These are phyloP conservation scores for Seiridium unicorne DNA, from an alignment of 2,329 filamentous ascomycete genomes.

Conservation along the genomic window DNA sequence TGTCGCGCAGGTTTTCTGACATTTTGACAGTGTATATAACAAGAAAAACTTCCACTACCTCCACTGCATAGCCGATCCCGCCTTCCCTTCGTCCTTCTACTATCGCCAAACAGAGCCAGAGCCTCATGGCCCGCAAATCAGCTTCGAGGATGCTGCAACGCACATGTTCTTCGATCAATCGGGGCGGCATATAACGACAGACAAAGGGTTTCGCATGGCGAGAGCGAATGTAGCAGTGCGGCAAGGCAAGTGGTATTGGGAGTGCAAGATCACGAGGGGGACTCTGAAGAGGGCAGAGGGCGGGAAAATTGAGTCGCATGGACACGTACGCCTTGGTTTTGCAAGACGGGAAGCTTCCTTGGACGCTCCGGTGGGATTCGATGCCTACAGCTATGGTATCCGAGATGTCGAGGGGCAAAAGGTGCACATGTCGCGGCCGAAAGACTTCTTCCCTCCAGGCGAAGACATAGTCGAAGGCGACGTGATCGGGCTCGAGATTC, in stretches of 20 bases:
- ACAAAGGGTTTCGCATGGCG: slow-evolving; percentile 90
- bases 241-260: slow-evolving; percentile 91
- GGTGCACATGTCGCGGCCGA: slow-evolving; percentile 90
- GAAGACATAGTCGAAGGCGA: slow-evolving; percentile 86
- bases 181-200: slow-evolving; percentile 77
- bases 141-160: slow-evolving; percentile 86
- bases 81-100: slow-evolving; percentile 82
- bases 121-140: slow-evolving; percentile 81
- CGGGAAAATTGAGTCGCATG: slow-evolving; percentile 46
- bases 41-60: slow-evolving; percentile 82
- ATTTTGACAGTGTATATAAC: slow-evolving; percentile 50
- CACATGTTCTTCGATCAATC: slow-evolving; percentile 80
- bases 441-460: slow-evolving; percentile 78
- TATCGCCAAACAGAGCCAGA: slow-evolving; percentile 86
- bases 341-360: slow-evolving; percentile 77
- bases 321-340: slow-evolving; percentile 83
- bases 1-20: slow-evolving; percentile 9
- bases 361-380: slow-evolving; percentile 82
- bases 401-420: slow-evolving; percentile 89
- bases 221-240: slow-evolving; percentile 87
- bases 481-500: slow-evolving; percentile 86
- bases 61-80: slow-evolving; percentile 85
- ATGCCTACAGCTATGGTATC: slow-evolving; percentile 91
- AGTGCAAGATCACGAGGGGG: slow-evolving; percentile 84
- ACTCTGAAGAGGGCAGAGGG: slow-evolving; percentile 50